Percentiles rank a stretch among this genome's conserved stretches.
Conservation (phyloP, 108 stramenopile species). For the Ochromonas danica region DNA sequence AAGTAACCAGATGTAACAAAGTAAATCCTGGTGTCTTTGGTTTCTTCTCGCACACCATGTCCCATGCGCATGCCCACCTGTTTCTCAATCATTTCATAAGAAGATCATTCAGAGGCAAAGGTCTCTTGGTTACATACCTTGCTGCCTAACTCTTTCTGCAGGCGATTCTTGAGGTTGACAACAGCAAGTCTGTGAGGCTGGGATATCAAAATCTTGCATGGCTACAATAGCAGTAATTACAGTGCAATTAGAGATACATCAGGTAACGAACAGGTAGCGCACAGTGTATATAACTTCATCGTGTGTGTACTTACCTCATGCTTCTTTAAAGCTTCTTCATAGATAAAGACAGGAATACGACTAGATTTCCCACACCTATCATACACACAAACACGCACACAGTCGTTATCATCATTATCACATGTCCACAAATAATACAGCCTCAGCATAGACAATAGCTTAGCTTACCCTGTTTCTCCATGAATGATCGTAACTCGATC, state of each 20-base stretch:
- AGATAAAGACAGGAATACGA: constrained; percentile 76
- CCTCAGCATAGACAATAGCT: too few species aligned
- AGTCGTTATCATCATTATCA: too few species aligned
- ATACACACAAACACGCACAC: neutral
- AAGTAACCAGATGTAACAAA: constrained; percentile 87
- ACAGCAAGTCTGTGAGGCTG: constrained; percentile 84
- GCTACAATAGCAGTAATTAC: too few species aligned
- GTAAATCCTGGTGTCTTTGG: constrained; percentile 64
- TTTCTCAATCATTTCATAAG: neutral
- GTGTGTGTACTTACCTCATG: constrained; percentile 47
- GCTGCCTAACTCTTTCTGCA: constrained; percentile 60
- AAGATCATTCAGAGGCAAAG: neutral
- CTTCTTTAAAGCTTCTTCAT: constrained; percentile 45
- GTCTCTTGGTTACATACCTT: neutral
- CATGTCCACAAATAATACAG: too few species aligned
- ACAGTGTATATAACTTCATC: too few species aligned
- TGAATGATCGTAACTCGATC: constrained; percentile 50
- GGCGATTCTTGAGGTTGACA: constrained; percentile 71
- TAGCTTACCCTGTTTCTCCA: constrained; percentile 49
- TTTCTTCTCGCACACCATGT: constrained; percentile 76
- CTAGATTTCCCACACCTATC: constrained; percentile 70
- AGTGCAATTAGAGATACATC: too few species aligned
- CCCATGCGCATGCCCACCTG: constrained; percentile 81
- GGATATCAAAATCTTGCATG: constrained; percentile 73
- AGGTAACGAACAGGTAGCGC: too few species aligned